Conservation (phyloP, 2,329 filamentous ascomycete species). For the Cladosporium sphaerospermum region DNA sequence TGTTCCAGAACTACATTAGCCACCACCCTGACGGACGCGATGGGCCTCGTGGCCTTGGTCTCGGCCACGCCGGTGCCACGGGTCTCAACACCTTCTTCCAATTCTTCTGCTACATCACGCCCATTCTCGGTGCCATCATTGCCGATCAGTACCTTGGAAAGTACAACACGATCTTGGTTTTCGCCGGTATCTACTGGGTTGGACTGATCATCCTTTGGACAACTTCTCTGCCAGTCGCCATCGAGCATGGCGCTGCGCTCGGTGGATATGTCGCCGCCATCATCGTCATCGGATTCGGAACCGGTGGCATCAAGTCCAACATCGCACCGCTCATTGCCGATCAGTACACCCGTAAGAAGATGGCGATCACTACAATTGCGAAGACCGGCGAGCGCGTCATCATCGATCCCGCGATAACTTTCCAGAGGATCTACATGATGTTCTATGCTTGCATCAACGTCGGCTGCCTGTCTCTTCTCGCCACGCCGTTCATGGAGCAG, state of each 20-base stretch:
- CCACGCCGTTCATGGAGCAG: conserved; percentile 62
- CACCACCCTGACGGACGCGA: conserved; percentile 34
- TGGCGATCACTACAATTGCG: conserved; percentile 32
- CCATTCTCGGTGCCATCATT: conserved; percentile 42
- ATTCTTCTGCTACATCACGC: conserved; percentile 45
- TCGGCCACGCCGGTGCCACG: conserved; percentile 39
- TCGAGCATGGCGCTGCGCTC: conserved; percentile 55
- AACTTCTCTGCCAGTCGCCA: conserved; percentile 58
- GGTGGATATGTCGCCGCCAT: conserved; percentile 59
- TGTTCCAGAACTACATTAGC: conserved; percentile 47
- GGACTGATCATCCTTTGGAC: conserved; percentile 57
- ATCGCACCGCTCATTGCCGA: conserved; percentile 51
- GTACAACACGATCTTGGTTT: conserved; percentile 63
- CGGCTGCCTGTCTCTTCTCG: conserved; percentile 60
- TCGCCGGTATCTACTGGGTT: conserved; percentile 56
- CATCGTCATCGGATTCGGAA: conserved; percentile 66
- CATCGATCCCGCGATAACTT: conserved; percentile 44
- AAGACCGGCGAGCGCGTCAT: conserved; percentile 41
- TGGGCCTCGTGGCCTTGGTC: conserved; percentile 36
- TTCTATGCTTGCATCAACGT: conserved; percentile 71
- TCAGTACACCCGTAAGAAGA: conserved; percentile 39
- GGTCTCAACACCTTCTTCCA: conserved; percentile 43
- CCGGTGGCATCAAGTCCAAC: conserved; percentile 77
- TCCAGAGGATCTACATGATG: conserved; percentile 50
- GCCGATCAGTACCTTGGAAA: conserved; percentile 66